Evolutionary conservation across 2,329 filamentous ascomycete genomes (phyloP).

Genomic region (Alternaria ventricosa): DNA sequence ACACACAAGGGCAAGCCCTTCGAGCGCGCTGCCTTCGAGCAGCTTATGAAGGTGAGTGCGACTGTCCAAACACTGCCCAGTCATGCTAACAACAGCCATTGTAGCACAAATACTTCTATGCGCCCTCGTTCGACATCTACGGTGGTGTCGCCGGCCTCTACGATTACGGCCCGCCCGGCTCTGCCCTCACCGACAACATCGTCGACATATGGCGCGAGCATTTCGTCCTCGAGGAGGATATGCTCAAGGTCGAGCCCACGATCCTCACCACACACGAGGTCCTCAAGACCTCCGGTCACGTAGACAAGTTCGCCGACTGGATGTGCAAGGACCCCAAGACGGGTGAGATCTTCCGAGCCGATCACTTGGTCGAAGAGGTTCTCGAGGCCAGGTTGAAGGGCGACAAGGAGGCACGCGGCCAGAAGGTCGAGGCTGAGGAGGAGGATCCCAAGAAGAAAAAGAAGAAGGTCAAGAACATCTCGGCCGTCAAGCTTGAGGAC

Average conservation of each 20-base stretch:
- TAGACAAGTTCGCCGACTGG: slow-evolving; percentile 98
- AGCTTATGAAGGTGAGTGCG: slow-evolving; percentile 77
- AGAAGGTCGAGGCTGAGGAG: slow-evolving; percentile 76
- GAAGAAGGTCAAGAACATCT: slow-evolving; percentile 70
- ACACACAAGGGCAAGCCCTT: slow-evolving; percentile 82
- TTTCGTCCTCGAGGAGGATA: slow-evolving; percentile 91
- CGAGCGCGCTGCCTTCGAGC: slow-evolving; percentile 81
- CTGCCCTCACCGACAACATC: slow-evolving; percentile 84
- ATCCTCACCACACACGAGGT: slow-evolving; percentile 93
- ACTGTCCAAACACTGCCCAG: slow-evolving; percentile 45
- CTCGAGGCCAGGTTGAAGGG: slow-evolving; percentile 86
- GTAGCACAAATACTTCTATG: slow-evolving; percentile 73
- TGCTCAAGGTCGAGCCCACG: slow-evolving; percentile 94
- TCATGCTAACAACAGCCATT: slow-evolving; percentile 27
- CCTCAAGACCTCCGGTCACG: slow-evolving; percentile 90
- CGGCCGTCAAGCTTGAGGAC: slow-evolving; percentile 83
- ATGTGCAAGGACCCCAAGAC: slow-evolving; percentile 99
- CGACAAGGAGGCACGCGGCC: slow-evolving; percentile 88
- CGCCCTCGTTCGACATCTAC: slow-evolving; percentile 94
- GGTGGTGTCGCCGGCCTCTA: slow-evolving; percentile 87
- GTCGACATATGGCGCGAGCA: slow-evolving; percentile 91
- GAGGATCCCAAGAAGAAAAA: slow-evolving; percentile 88
- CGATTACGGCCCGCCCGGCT: slow-evolving; percentile 91
- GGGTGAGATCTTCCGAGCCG: slow-evolving; percentile 93
- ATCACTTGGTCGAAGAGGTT: slow-evolving; percentile 95